Evolutionary conservation across 257 asterid genomes (phyloP).

Genomic region (Cordia subcordata): DNA sequence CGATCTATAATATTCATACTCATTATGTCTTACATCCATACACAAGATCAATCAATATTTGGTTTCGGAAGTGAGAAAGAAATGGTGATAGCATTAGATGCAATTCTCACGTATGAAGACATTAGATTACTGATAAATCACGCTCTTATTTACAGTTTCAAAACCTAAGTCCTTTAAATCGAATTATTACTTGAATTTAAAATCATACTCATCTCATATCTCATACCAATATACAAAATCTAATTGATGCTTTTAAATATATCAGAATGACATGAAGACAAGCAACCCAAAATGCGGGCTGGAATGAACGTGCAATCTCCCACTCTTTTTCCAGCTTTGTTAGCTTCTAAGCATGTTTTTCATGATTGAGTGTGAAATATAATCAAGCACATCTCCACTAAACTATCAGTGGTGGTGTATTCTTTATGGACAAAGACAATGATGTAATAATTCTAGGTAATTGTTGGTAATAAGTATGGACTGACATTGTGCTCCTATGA

Average conservation of each 20-base stretch:
- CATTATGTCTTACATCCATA: too few species aligned
- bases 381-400: slow-evolving; percentile 43
- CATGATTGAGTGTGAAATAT: slow-evolving; percentile 47
- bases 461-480: neutral
- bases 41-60: too few species aligned
- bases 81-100: too few species aligned
- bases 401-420: neutral
- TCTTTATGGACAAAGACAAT: neutral
- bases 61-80: too few species aligned
- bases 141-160: neutral
- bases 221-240: too few species aligned
- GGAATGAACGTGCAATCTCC: slow-evolving; percentile 14
- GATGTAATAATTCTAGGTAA: slow-evolving; percentile 8
- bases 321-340: slow-evolving; percentile 23
- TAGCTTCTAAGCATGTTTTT: slow-evolving; percentile 95
- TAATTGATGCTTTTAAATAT: neutral
- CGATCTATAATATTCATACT: too few species aligned
- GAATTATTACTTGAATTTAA: too few species aligned
- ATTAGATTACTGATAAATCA: too few species aligned
- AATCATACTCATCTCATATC: too few species aligned
- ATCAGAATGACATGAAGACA: slow-evolving; percentile 15
- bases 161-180: too few species aligned
- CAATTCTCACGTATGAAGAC: neutral
- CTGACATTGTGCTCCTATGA: neutral
- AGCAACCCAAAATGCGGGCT: slow-evolving; percentile 15